Evolutionary conservation across 2,329 filamentous ascomycete species (phyloP).

Genomic region (Curvularia lunata): DNA sequence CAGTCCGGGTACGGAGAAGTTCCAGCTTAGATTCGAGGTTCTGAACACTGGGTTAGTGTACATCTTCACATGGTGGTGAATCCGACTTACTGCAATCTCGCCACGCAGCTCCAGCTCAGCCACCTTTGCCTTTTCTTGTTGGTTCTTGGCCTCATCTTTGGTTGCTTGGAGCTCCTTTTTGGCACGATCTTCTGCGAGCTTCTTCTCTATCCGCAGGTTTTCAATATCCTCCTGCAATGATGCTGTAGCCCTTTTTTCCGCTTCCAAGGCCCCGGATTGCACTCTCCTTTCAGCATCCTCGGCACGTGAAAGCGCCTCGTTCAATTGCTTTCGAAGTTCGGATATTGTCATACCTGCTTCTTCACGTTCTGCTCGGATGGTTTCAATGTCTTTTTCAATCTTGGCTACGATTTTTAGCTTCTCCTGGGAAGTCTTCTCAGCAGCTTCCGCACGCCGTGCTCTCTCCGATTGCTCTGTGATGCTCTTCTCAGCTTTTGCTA

Average conservation of each 20-base stretch:
- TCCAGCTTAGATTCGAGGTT: constrained; percentile 89
- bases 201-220: constrained; percentile 74
- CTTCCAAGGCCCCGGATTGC: constrained; percentile 70
- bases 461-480: constrained; percentile 66
- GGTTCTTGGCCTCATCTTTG: constrained; percentile 73
- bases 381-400: constrained; percentile 64
- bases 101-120: constrained; percentile 78
- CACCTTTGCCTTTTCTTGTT: constrained; percentile 71
- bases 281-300: constrained; percentile 71
- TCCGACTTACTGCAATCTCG: constrained; percentile 65
- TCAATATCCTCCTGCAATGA: constrained; percentile 70
- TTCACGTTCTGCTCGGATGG: constrained; percentile 67
- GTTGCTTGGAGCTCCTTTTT: constrained; percentile 73
- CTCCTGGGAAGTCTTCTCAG: constrained; percentile 63
- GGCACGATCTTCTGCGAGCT: constrained; percentile 72
- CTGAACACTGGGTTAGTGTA: constrained; percentile 49
- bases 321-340: constrained; percentile 73
- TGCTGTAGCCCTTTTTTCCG: constrained; percentile 63
- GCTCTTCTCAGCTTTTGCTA: constrained; percentile 70
- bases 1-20: constrained; percentile 79
- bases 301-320: constrained; percentile 69
- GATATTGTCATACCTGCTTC: constrained; percentile 69
- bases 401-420: constrained; percentile 60
- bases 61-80: not conserved
- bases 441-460: constrained; percentile 65